phyloP scores from a whole-genome alignment of 1,139 yeast species.

The Debaryomyces sp. region DNA sequence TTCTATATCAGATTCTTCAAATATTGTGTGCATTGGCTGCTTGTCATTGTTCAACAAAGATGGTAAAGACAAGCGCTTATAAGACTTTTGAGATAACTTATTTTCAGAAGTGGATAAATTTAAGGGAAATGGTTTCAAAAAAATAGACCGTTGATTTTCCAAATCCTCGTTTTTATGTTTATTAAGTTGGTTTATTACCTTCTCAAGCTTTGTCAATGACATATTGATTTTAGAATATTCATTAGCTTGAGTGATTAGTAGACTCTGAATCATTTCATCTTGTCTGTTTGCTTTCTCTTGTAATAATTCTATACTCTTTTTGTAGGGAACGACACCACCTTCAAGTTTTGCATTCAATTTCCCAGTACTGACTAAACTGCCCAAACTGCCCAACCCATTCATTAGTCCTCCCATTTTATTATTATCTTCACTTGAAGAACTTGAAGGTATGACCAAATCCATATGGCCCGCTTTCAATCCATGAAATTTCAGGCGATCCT shows the following conservation, averaged over 20 bases:
- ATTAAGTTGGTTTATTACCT: constrained; percentile 1
- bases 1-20: constrained; percentile 10
- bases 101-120: constrained; percentile 3
- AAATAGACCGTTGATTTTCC: constrained; percentile 2
- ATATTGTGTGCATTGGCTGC: constrained; percentile 12
- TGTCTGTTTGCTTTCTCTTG: constrained; percentile 4
- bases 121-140: constrained; percentile 12
- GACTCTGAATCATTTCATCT: constrained; percentile 2
- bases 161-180: background rate
- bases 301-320: constrained; percentile 2
- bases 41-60: background rate
- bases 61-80: background rate
- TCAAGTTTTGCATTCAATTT: constrained; percentile 7
- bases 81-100: background rate
- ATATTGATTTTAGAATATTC: constrained; percentile 8
- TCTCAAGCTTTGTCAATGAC: constrained; percentile 8
- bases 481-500: constrained; percentile 11
- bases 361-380: constrained; percentile 3
- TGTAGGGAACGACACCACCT: constrained; percentile 1
- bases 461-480: constrained; percentile 14
- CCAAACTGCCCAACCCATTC: constrained; percentile 8
- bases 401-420: constrained; percentile 10
- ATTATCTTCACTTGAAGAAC: constrained; percentile 5
- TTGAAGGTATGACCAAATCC: constrained; percentile 8
- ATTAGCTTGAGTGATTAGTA: constrained; percentile 4